Conservation (phyloP, 2,329 filamentous ascomycete genomes). For the Sporothrix protearum region DNA sequence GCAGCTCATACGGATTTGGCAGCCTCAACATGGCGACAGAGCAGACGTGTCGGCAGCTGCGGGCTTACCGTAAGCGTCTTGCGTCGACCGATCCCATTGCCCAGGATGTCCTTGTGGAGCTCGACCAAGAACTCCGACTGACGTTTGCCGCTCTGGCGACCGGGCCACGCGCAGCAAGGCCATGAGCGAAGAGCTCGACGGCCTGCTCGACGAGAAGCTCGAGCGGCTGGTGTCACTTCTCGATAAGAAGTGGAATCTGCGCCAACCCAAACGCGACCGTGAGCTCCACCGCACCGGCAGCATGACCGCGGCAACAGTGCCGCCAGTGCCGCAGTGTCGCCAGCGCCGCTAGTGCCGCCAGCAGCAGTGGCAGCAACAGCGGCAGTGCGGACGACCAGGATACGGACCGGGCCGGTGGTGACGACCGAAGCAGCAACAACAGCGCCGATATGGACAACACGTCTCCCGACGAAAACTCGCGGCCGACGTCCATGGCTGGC, state of each 20-base stretch:
- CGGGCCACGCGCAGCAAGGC: constrained; percentile 50
- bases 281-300: constrained; percentile 10
- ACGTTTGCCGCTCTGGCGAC: constrained; percentile 60
- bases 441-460: constrained; percentile 26
- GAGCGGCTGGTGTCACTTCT: constrained; percentile 67
- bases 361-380: neutral
- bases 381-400: constrained; percentile 1
- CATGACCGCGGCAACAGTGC: constrained; percentile 12
- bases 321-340: neutral
- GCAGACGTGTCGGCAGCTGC: constrained; percentile 59
- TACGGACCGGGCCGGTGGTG: constrained; percentile 3
- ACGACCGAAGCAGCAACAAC: constrained; percentile 25
- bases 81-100: constrained; percentile 52
- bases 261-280: neutral
- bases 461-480: constrained; percentile 25
- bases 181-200: constrained; percentile 58
- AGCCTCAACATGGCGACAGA: constrained; percentile 61
- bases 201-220: constrained; percentile 70
- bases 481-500: constrained; percentile 17
- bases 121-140: constrained; percentile 62
- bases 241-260: constrained; percentile 63
- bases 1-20: constrained; percentile 43
- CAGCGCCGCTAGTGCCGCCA: neutral
- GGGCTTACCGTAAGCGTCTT: constrained; percentile 62
- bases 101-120: constrained; percentile 56